Percentiles rank a stretch among this genome's conserved stretches.
Evolutionary conservation across 2,329 filamentous ascomycete genomes (phyloP).

Genomic region (Grosmannia clavigera): DNA sequence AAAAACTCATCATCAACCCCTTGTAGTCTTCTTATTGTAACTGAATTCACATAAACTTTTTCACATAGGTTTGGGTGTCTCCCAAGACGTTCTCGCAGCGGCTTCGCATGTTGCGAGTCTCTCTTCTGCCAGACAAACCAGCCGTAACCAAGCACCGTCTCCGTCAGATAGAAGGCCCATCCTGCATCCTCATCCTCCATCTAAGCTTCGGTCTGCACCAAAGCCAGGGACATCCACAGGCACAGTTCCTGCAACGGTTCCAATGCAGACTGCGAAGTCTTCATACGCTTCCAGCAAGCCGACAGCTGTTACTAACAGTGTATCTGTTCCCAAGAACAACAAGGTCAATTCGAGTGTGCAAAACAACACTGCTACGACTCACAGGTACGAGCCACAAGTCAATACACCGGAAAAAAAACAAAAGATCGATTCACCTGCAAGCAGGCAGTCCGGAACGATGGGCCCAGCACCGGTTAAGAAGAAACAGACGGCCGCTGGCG

Average conservation of each 20-base stretch:
- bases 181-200: background rate
- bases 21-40: background rate
- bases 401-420: background rate
- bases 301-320: background rate
- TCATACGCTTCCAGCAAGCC: background rate
- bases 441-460: background rate
- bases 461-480: background rate
- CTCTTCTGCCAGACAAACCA: background rate
- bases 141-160: background rate
- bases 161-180: background rate
- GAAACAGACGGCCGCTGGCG: background rate
- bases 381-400: background rate
- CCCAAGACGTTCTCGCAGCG: background rate
- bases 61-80: background rate
- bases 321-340: background rate
- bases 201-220: background rate
- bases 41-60: background rate
- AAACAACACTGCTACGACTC: background rate
- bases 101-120: background rate
- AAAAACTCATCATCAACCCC: background rate
- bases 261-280: background rate
- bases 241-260: background rate
- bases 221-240: background rate
- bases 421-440: background rate
- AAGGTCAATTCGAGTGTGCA: background rate